A percentile compares a stretch with the other conserved stretches of the same genome.
Conservation (phyloP, 495 filamentous ascomycete genomes). For the Neurospora sublineolata region DNA sequence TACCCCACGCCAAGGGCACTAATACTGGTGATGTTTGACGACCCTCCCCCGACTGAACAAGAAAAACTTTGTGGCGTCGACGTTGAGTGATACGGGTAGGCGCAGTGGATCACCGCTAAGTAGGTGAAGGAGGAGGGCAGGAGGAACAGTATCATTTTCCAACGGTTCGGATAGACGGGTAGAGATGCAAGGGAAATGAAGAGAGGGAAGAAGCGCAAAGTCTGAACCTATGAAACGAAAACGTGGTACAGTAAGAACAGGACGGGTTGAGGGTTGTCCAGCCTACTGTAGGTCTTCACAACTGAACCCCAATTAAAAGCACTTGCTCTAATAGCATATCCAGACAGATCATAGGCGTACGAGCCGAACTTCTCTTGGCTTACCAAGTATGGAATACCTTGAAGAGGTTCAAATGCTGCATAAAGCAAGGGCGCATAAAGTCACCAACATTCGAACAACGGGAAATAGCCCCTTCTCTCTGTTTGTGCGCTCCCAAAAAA, state of each 20-base stretch:
- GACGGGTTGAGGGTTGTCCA: neutral
- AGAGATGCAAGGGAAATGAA: neutral
- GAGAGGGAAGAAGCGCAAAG: neutral
- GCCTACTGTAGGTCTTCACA: neutral
- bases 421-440: neutral
- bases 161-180: neutral
- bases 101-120: neutral
- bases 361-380: neutral
- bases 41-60: neutral
- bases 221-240: neutral
- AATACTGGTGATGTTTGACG: neutral
- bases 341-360: neutral
- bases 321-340: neutral
- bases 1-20: neutral
- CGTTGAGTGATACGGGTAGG: neutral
- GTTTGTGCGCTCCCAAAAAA: neutral
- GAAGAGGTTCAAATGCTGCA: neutral
- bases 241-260: neutral
- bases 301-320: neutral
- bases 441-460: neutral
- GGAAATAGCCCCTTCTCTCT: neutral
- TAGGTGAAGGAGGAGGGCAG: neutral
- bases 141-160: neutral
- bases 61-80: neutral
- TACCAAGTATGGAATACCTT: neutral